Conservation (phyloP, 768 basidiomycete species). For the Kondoa malvinella region DNA sequence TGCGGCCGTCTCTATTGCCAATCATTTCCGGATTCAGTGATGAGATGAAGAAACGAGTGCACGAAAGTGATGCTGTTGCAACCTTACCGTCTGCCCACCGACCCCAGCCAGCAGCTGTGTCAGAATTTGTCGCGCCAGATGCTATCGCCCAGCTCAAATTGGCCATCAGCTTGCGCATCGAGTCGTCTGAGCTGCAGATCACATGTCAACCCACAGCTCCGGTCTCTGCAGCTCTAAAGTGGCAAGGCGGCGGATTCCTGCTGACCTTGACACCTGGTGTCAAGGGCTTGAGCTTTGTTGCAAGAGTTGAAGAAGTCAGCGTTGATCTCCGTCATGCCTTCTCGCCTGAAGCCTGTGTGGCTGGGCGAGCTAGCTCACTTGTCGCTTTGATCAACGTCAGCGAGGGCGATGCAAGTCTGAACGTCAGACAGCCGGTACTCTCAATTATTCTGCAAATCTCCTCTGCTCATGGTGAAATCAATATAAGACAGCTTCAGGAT, state of each 20-base stretch:
- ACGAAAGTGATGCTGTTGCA: neutral
- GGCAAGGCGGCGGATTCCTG: slow-evolving; percentile 88
- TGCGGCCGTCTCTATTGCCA: neutral
- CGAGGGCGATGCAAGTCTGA: slow-evolving; percentile 29
- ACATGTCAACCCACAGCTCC: slow-evolving; percentile 84
- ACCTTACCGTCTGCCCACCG: no score
- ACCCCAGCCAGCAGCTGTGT: neutral
- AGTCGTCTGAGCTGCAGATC: slow-evolving; percentile 66
- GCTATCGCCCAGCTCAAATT: slow-evolving; percentile 44
- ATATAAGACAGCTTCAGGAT: slow-evolving; percentile 75
- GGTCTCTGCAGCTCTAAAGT: slow-evolving; percentile 70
- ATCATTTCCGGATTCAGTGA: neutral
- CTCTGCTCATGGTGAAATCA: slow-evolving; percentile 48
- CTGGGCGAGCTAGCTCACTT: slow-evolving; percentile 53
- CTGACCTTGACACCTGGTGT: slow-evolving; percentile 58
- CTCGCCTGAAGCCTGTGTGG: slow-evolving; percentile 37
- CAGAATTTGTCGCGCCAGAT: slow-evolving; percentile 22
- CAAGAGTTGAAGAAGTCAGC: slow-evolving; percentile 63
- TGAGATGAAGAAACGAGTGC: neutral
- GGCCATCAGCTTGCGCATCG: slow-evolving; percentile 75
- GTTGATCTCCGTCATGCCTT: slow-evolving; percentile 48
- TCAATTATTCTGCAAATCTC: neutral
- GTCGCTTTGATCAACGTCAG: slow-evolving; percentile 56
- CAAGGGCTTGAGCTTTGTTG: slow-evolving; percentile 54
- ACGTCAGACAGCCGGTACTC: neutral